A percentile compares a stretch with the other conserved stretches of the same genome.
Conservation (phyloP, 139 green algal genomes). For the Yamagishiella unicocca region DNA sequence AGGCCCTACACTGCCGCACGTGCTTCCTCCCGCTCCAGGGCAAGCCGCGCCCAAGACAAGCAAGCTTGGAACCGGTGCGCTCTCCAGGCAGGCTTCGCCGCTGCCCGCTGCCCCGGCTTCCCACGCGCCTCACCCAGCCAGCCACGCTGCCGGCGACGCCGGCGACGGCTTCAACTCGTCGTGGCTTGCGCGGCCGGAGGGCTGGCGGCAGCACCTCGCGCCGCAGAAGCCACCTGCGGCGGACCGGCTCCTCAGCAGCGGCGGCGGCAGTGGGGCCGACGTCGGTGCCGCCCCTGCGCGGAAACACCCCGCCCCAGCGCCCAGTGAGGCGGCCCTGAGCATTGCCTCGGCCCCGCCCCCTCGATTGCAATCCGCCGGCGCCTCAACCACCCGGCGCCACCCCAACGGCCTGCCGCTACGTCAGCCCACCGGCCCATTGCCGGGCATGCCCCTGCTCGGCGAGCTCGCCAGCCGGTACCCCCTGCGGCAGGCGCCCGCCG, state of each 20-base stretch:
- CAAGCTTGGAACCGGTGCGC: too few relatives aligned
- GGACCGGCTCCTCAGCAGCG: background rate
- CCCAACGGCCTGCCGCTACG: conserved; percentile 25
- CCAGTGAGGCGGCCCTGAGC: too few relatives aligned
- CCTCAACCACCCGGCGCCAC: background rate
- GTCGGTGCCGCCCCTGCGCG: too few relatives aligned
- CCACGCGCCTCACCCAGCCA: too few relatives aligned
- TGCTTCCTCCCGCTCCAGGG: too few relatives aligned
- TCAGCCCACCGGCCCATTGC: background rate
- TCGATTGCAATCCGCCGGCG: too few relatives aligned
- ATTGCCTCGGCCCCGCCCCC: too few relatives aligned
- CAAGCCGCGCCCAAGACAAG: too few relatives aligned
- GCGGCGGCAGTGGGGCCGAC: background rate
- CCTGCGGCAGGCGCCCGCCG: background rate
- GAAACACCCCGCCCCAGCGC: too few relatives aligned
- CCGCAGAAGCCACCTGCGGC: background rate
- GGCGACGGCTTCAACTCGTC: background rate
- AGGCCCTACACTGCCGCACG: too few relatives aligned
- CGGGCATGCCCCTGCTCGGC: conserved; percentile 18
- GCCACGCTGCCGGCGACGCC: background rate
- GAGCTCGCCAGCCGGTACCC: conserved; percentile 29
- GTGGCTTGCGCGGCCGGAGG: background rate
- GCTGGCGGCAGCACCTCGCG: background rate
- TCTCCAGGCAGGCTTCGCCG: too few relatives aligned
- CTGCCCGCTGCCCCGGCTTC: too few relatives aligned